These are phyloP conservation scores for Backusella parvicylindrica DNA, from an alignment of 192 early-diverging fungal species.

Conservation along the genomic window DNA sequence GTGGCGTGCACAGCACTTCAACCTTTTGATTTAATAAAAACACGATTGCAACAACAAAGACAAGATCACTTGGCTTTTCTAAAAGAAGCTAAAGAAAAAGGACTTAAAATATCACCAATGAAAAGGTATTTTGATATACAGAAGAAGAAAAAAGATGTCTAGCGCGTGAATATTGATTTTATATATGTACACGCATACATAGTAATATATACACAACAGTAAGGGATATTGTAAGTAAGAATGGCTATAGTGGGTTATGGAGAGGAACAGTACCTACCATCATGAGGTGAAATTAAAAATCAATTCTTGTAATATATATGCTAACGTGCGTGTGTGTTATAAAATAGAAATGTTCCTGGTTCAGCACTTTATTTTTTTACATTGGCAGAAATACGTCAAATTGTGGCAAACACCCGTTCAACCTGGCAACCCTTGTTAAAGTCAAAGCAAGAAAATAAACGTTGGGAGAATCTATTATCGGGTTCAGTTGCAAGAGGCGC, in stretches of 20 bases:
- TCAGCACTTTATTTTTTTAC: conserved; percentile 70
- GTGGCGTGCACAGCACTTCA: conserved; percentile 78
- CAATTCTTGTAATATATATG: neutral
- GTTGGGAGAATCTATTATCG: conserved; percentile 64
- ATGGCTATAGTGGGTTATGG: conserved; percentile 72
- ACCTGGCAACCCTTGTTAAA: conserved; percentile 25
- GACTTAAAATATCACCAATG: conserved; percentile 38
- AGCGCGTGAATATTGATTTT: neutral
- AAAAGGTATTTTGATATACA: conserved; percentile 36
- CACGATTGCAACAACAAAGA: conserved; percentile 68
- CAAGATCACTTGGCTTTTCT: conserved; percentile 54
- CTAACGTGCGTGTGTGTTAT: too few species aligned
- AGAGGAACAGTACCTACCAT: conserved; percentile 73
- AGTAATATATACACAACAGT: conserved; percentile 57
- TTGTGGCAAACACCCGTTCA: conserved; percentile 38
- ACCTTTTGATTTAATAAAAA: conserved; percentile 87
- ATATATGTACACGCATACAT: neutral
- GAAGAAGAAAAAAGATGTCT: neutral
- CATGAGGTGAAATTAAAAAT: conserved; percentile 41
- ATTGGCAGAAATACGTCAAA: conserved; percentile 57
- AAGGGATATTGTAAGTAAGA: conserved; percentile 53
- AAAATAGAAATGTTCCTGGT: conserved; percentile 58
- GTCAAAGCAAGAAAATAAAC: conserved; percentile 40
- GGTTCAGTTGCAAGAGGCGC: conserved; percentile 67
- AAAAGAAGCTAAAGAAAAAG: conserved; percentile 37